Percentiles rank a stretch among this genome's conserved stretches.
Conservation (phyloP, 1,139 yeast species). For the Blastobotrys proliferans region DNA sequence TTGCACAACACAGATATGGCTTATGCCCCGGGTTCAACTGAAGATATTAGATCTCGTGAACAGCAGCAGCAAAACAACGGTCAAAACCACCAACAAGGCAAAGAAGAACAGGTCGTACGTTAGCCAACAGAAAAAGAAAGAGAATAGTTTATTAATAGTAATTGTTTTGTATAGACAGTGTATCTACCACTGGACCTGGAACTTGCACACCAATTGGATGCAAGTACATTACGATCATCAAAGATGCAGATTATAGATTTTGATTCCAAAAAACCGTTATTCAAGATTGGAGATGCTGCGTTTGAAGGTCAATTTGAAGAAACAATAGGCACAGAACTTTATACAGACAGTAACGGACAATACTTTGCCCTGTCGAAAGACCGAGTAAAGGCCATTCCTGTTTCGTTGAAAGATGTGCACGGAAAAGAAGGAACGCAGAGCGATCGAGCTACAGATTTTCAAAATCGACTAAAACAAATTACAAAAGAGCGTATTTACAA, state of each 20-base stretch:
- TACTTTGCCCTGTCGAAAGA: constrained; percentile 23
- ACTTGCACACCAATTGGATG: constrained; percentile 1
- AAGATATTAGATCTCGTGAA: constrained; percentile 44
- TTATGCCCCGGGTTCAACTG: constrained; percentile 76
- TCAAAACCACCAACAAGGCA: constrained; percentile 6
- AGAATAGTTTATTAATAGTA: background rate
- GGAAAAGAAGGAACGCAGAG: background rate
- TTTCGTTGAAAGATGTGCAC: constrained; percentile 3
- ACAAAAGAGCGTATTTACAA: constrained; percentile 2
- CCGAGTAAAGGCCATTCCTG: constrained; percentile 15
- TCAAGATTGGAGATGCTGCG: constrained; percentile 51
- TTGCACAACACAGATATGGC: constrained; percentile 37
- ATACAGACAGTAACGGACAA: constrained; percentile 31
- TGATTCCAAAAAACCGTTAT: constrained; percentile 48
- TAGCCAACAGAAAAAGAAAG: constrained; percentile 4
- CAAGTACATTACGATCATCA: background rate
- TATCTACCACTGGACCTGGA: constrained; percentile 29
- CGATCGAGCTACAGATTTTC: background rate
- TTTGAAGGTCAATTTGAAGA: constrained; percentile 77
- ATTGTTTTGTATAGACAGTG: constrained; percentile 17
- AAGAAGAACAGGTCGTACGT: constrained; percentile 26
- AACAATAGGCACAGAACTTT: constrained; percentile 77
- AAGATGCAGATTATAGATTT: constrained; percentile 50
- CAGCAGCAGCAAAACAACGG: constrained; percentile 7
- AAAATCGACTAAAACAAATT: constrained; percentile 5